Percentiles rank a stretch among this genome's conserved stretches.
Conservation (phyloP, 768 basidiomycete species). For the Tephrocybe sp. region DNA sequence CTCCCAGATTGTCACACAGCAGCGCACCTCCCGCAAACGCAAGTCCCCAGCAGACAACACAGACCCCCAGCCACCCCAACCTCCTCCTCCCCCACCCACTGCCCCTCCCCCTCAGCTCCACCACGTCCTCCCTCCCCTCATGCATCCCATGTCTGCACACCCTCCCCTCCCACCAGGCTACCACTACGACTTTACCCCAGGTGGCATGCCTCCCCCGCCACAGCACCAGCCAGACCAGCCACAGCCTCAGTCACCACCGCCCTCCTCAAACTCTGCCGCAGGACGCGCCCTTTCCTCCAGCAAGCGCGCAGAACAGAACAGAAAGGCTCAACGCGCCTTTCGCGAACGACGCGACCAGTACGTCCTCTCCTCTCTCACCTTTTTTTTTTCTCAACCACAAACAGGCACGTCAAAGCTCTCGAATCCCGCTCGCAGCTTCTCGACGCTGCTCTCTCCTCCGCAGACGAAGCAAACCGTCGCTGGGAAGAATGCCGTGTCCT, state of each 20-base stretch:
- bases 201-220: constrained; percentile 39
- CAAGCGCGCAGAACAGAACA: constrained; percentile 92
- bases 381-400: constrained; percentile 4
- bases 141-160: constrained; percentile 36
- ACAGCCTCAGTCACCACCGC: constrained; percentile 25
- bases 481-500: constrained; percentile 91
- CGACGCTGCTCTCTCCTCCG: constrained; percentile 81
- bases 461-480: constrained; percentile 84
- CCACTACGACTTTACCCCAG: constrained; percentile 56
- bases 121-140: constrained; percentile 52
- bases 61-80: constrained; percentile 14
- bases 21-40: constrained; percentile 57
- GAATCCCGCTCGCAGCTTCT: constrained; percentile 83
- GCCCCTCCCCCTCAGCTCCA: constrained; percentile 38
- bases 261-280: constrained; percentile 24
- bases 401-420: constrained; percentile 82
- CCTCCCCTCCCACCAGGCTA: constrained; percentile 45
- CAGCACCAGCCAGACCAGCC: constrained; percentile 26
- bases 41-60: constrained; percentile 53
- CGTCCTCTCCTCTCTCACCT: constrained; percentile 28
- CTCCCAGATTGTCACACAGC: constrained; percentile 38
- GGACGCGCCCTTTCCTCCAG: constrained; percentile 69
- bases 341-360: constrained; percentile 87
- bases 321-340: constrained; percentile 91
- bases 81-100: constrained; percentile 7